Base-by-base conservation (phyloP, 1,284 basidiomycete genomes). In the Mycosarcoma maydis region DNA sequence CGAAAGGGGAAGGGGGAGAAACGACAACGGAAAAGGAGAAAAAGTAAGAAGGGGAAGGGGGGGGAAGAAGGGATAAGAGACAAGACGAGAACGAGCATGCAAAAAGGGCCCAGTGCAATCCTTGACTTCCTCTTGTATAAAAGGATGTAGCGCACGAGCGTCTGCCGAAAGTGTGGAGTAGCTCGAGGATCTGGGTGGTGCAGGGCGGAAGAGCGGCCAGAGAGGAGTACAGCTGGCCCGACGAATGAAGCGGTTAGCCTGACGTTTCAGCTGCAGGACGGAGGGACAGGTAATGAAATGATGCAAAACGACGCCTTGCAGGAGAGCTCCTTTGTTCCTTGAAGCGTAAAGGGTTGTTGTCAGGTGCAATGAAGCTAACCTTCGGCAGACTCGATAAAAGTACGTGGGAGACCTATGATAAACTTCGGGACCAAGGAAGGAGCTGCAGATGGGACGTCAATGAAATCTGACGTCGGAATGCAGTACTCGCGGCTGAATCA, bases 401-500 rank as follows among this genome's bases (percentile, higher is more conserved):
- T n/a, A n/a, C n/a, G n/a, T n/a, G n/a, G n/a, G n/a, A 19, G 13
- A 19, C 30, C 13, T 33, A 10, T 19, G 11, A 23, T 30, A 34
- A 22, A 14, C 3, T 24, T 24, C 32, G 19, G 16, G 32, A 23
- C 10, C n/a, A 46, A 26, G 34, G 24, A 27, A 27, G 11, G 16
- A 37, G 26, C n/a, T 46, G 24, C 44, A 13, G 32, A 45, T 10
- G 22, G 13, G n/a, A 14, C 13, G 34, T 24, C 23, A 32, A 40
- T 49, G 36, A 44, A 49, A 13, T 14, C 24, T 54, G 58, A 60
- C 46, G 58, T 60, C 46, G 41, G 36, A 22, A 16, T 22, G 37
- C 44, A 27, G 32, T 26, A 34, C 16, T 32, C 27, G 51, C 37
- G n/a, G 45, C 24, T 47, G 33, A 38, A 30, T 29, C 11, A 14